Conservation (phyloP, 2,329 filamentous ascomycete species). For the Pestalotiopsis sp. region DNA sequence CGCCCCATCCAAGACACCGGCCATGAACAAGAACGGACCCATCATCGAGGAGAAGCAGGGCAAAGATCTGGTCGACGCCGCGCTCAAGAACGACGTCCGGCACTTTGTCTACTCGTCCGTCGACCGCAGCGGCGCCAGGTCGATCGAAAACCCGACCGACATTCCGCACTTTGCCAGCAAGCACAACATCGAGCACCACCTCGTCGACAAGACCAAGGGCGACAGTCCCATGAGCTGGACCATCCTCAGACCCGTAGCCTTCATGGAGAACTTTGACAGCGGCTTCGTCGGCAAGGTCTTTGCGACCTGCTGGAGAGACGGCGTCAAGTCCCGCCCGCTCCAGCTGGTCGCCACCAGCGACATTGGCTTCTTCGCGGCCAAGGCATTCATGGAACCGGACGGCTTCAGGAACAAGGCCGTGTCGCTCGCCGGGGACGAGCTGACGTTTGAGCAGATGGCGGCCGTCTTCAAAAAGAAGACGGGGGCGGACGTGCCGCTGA, state of each 20-base stretch:
- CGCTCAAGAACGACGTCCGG: conserved; percentile 79
- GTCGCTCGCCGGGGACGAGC: conserved; percentile 44
- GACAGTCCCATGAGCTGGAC: conserved; percentile 53
- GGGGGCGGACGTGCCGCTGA: conserved; percentile 31
- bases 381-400: conserved; percentile 36
- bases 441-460: conserved; percentile 34
- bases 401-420: conserved; percentile 33
- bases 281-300: conserved; percentile 35
- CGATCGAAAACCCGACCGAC: conserved; percentile 49
- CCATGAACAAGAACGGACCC: neutral
- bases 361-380: conserved; percentile 42
- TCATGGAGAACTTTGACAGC: conserved; percentile 53
- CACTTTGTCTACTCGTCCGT: conserved; percentile 97
- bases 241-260: conserved; percentile 59
- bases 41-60: conserved; percentile 45
- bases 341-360: conserved; percentile 41
- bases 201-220: conserved; percentile 41
- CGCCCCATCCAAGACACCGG: neutral
- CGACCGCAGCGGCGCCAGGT: conserved; percentile 41
- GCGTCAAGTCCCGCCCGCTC: conserved; percentile 25
- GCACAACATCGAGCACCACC: conserved; percentile 58
- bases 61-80: conserved; percentile 83
- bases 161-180: conserved; percentile 63
- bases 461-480: conserved; percentile 34
- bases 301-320: conserved; percentile 32